phyloP scores from a whole-genome alignment of 2,329 filamentous ascomycete species.

The Cercospora citrullina region DNA sequence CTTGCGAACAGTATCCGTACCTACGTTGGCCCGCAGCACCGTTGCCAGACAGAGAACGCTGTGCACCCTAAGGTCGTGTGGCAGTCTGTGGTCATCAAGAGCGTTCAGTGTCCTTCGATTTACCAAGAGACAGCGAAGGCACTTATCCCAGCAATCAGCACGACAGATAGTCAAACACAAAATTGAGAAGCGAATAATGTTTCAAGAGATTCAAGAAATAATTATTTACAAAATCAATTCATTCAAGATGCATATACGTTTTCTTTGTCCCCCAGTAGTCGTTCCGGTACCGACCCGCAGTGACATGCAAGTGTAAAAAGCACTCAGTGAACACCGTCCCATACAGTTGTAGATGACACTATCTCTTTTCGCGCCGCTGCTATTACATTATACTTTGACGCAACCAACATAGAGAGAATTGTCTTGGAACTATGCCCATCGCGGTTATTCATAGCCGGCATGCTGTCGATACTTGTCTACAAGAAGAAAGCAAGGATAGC shows the following conservation, averaged over 20 bases:
- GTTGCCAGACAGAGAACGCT: background rate
- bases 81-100: background rate
- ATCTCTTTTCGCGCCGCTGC: background rate
- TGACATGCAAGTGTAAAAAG: background rate
- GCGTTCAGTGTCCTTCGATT: background rate
- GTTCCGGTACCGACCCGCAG: background rate
- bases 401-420: background rate
- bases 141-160: background rate
- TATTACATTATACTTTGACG: background rate
- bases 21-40: background rate
- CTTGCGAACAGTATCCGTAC: background rate
- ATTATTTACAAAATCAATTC: constrained; percentile 15
- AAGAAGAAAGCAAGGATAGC: constrained; percentile 34
- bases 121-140: background rate
- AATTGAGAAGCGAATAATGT: background rate
- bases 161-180: background rate
- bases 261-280: constrained; percentile 7
- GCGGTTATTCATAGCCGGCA: background rate
- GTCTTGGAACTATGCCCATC: background rate
- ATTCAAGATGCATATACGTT: constrained; percentile 17
- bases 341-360: background rate
- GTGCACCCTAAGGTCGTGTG: background rate
- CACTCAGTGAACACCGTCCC: background rate
- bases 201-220: constrained; percentile 19
- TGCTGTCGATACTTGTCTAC: constrained; percentile 19